These are phyloP conservation scores for Triticum urartu DNA, from an alignment of 176 grass and related monocot species.

Conservation along the genomic window DNA sequence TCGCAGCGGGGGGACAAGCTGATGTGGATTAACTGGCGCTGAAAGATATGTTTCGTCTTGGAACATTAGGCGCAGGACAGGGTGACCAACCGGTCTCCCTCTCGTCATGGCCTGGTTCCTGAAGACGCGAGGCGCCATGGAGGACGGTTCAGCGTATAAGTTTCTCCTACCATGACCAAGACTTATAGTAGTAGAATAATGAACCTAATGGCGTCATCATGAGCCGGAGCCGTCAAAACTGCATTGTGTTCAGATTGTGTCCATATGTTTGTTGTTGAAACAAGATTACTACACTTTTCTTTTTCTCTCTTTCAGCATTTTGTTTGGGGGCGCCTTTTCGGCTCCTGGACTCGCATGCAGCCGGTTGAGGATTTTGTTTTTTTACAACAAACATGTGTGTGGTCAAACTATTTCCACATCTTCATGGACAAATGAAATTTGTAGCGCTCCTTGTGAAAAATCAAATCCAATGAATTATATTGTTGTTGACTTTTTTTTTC, in stretches of 20 bases:
- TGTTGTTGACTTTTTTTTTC: too few relatives aligned
- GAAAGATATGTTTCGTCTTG: background rate
- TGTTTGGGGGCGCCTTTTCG: too few relatives aligned
- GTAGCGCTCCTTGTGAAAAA: too few relatives aligned
- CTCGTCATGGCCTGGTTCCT: background rate
- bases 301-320: too few relatives aligned
- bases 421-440: too few relatives aligned
- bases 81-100: background rate
- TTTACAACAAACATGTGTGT: too few relatives aligned
- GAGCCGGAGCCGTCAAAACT: background rate
- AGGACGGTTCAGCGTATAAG: background rate
- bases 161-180: background rate
- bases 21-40: background rate
- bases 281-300: too few relatives aligned
- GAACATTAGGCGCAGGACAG: background rate
- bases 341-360: too few relatives aligned
- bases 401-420: too few relatives aligned
- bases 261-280: background rate
- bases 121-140: background rate
- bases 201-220: background rate
- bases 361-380: too few relatives aligned
- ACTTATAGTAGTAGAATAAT: background rate
- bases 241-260: background rate
- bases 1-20: background rate
- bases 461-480: too few relatives aligned